phyloP scores from a whole-genome alignment of 164 flowering plant genomes.

The Tetrastigma voinierianum region DNA sequence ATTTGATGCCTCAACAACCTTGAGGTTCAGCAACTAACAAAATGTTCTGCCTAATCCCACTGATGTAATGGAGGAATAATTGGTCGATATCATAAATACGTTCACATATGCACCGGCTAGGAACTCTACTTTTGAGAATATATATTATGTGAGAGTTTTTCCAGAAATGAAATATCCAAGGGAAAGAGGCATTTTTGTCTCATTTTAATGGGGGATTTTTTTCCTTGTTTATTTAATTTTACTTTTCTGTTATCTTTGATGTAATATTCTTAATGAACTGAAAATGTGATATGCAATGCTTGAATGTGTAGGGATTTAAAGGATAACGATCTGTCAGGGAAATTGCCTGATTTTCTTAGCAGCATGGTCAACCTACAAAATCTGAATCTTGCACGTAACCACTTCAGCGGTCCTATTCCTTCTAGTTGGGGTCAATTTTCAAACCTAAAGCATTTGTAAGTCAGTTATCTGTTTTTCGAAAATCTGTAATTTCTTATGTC shows the following conservation, averaged over 20 bases:
- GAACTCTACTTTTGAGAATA: no score
- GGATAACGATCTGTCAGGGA: constrained; percentile 72
- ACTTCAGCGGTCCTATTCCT: constrained; percentile 74
- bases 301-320: constrained; percentile 72
- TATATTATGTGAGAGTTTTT: no score
- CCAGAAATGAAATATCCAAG: no score
- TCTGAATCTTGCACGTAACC: constrained; percentile 76
- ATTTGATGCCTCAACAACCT: no score
- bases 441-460: constrained; percentile 80
- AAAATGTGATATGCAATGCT: neutral
- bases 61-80: no score
- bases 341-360: constrained; percentile 70
- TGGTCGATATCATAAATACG: no score
- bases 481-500: neutral
- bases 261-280: neutral
- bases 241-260: neutral
- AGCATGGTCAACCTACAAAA: constrained; percentile 52
- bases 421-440: constrained; percentile 63
- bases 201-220: no score
- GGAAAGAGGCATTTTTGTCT: no score
- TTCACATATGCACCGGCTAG: no score
- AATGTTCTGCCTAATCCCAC: no score
- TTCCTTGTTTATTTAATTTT: neutral
- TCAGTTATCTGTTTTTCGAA: neutral
- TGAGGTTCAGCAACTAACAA: no score